These are phyloP conservation scores for Heterotrichella gracilis DNA, from an alignment of 352 stramenopile species.

Conservation along the genomic window DNA sequence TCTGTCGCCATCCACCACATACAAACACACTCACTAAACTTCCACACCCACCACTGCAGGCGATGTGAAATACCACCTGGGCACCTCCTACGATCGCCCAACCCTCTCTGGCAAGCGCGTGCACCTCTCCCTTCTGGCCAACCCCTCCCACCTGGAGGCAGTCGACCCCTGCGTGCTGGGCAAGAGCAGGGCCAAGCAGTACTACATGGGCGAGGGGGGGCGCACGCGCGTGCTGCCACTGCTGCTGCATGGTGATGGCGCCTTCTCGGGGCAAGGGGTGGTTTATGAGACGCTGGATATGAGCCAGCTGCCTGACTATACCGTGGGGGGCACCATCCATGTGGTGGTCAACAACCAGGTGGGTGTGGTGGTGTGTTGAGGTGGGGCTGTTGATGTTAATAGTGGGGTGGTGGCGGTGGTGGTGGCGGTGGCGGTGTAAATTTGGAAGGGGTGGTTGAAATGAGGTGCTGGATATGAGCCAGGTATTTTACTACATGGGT, in stretches of 20 bases:
- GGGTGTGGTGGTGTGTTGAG: too few species aligned
- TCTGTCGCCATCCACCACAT: too few species aligned
- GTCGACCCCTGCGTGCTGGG: conserved; percentile 82
- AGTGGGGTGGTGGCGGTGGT: too few species aligned
- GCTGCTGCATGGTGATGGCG: conserved; percentile 83
- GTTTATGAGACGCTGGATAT: conserved; percentile 93
- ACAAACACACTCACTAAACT: too few species aligned
- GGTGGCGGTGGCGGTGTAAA: too few species aligned
- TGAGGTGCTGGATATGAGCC: too few species aligned
- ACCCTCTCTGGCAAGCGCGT: conserved; percentile 67
- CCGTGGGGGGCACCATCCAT: conserved; percentile 81
- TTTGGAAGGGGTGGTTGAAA: too few species aligned
- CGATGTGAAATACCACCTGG: conserved; percentile 94
- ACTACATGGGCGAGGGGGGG: conserved; percentile 51
- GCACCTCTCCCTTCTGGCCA: conserved; percentile 71
- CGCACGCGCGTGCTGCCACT: conserved; percentile 62
- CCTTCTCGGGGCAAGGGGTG: conserved; percentile 72
- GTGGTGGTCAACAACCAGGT: conserved; percentile 97
- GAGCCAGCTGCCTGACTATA: conserved; percentile 56
- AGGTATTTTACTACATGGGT: too few species aligned
- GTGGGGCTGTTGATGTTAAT: too few species aligned
- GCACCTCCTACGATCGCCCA: conserved; percentile 65
- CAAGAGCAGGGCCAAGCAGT: conserved; percentile 71
- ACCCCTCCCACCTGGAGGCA: conserved; percentile 92
- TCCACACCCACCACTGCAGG: conserved; percentile 26